Evolutionary conservation across 352 stramenopile species (phyloP).

Genomic region (Phytopythium montanum): DNA sequence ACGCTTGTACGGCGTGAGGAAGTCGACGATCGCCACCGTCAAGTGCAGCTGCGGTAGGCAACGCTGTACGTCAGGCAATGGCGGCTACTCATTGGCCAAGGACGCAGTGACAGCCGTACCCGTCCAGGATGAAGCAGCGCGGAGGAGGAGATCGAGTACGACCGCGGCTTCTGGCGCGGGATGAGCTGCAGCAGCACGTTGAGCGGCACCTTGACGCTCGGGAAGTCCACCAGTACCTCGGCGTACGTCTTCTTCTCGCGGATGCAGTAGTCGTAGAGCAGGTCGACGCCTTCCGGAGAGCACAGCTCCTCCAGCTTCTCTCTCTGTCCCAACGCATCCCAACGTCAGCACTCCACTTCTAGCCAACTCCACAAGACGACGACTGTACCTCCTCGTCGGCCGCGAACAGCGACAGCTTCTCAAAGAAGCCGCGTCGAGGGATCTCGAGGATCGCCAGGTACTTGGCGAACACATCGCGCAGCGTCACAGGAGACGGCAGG

Average conservation of each 20-base stretch:
- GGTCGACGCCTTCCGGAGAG: conserved; percentile 83
- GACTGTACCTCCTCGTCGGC: conserved; percentile 69
- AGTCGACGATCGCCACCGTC: conserved; percentile 88
- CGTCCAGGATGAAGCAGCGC: conserved; percentile 44
- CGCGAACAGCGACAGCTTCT: conserved; percentile 80
- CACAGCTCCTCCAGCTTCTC: conserved; percentile 91
- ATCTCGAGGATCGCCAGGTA: conserved; percentile 88
- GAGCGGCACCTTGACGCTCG: conserved; percentile 63
- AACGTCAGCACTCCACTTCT: too few relatives aligned
- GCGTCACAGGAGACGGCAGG: conserved; percentile 45
- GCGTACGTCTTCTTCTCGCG: conserved; percentile 89
- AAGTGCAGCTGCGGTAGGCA: conserved; percentile 50
- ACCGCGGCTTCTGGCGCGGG: conserved; percentile 78
- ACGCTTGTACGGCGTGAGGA: conserved; percentile 89
- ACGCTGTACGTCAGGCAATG: neutral
- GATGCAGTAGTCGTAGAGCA: conserved; percentile 93
- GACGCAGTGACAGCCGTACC: conserved; percentile 18
- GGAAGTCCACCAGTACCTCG: conserved; percentile 88
- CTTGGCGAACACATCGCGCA: conserved; percentile 72
- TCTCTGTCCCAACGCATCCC: conserved; percentile 40
- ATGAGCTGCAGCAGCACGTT: conserved; percentile 81
- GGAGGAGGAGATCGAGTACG: conserved; percentile 93
- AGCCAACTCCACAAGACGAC: too few relatives aligned
- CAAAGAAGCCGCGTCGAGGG: conserved; percentile 86
- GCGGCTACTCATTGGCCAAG: neutral